Percentiles rank a stretch among this genome's conserved stretches.
Conservation (phyloP, 139 green algal genomes). For the Raphidocelis subcapitata region DNA sequence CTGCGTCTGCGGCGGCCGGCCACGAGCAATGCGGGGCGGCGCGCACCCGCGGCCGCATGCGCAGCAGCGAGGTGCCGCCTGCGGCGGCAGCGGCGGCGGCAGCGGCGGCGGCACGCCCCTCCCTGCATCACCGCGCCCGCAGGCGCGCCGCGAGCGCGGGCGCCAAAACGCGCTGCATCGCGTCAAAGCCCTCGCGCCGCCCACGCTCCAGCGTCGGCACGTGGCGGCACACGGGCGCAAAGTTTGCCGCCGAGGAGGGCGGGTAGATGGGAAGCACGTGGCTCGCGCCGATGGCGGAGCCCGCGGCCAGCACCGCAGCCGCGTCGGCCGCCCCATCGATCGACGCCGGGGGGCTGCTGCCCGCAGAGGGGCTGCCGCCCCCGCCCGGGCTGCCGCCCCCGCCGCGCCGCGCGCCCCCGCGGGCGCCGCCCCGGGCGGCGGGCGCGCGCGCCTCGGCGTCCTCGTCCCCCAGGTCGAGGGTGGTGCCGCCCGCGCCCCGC, state of each 20-base stretch:
- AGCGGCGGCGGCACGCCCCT: too few relatives aligned
- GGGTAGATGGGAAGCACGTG: conserved; percentile 25
- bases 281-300: neutral
- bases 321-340: neutral
- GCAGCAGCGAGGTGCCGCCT: too few relatives aligned
- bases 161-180: neutral
- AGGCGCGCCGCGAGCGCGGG: too few relatives aligned
- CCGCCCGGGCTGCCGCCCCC: neutral
- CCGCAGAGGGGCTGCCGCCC: neutral
- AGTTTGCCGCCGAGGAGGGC: conserved; percentile 7
- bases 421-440: neutral
- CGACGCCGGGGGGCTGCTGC: neutral
- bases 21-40: too few relatives aligned
- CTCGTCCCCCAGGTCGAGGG: conserved; percentile 6
- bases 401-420: neutral
- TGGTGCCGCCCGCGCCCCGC: too few relatives aligned
- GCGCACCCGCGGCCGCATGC: too few relatives aligned
- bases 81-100: too few relatives aligned
- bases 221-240: conserved; percentile 18
- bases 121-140: too few relatives aligned
- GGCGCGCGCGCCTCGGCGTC: conserved; percentile 3
- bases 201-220: conserved; percentile 12
- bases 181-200: conserved; percentile 10
- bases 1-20: too few relatives aligned
- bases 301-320: neutral